Conservation (phyloP, 2,329 filamentous ascomycete genomes). For the Davidsoniella virescens region DNA sequence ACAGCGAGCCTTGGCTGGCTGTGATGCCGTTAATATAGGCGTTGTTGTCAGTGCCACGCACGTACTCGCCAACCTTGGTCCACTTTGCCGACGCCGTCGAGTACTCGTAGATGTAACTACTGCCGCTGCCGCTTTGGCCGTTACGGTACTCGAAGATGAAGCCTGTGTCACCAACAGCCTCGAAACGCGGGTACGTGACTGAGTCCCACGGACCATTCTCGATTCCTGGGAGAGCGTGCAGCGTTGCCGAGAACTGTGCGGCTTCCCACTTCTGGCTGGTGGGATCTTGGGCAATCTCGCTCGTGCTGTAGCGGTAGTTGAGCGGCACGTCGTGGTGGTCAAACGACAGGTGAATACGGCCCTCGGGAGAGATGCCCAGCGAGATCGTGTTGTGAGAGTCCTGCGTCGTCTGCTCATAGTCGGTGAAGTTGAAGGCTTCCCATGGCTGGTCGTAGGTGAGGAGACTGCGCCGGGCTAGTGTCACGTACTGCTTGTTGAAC, state of each 20-base stretch:
- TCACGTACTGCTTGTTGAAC: constrained; percentile 14
- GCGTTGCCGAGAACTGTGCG: constrained; percentile 12
- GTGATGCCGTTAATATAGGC: constrained; percentile 16
- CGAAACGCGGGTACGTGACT: constrained; percentile 15
- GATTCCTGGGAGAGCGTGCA: constrained; percentile 13
- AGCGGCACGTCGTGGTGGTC: constrained; percentile 16
- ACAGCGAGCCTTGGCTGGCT: constrained; percentile 10
- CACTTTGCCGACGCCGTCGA: constrained; percentile 8
- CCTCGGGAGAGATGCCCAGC: constrained; percentile 15
- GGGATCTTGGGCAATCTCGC: constrained; percentile 11
- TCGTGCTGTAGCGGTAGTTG: constrained; percentile 15
- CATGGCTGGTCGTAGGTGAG: constrained; percentile 11
- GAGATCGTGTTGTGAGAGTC: constrained; percentile 16
- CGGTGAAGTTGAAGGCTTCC: constrained; percentile 15
- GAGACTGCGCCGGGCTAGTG: constrained; percentile 13
- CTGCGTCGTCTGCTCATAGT: constrained; percentile 15
- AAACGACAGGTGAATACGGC: constrained; percentile 15
- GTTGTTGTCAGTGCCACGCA: constrained; percentile 14
- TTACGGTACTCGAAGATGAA: constrained; percentile 15
- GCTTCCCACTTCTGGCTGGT: constrained; percentile 11
- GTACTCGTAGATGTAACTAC: constrained; percentile 15
- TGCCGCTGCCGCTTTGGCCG: constrained; percentile 14
- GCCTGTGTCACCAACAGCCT: constrained; percentile 11
- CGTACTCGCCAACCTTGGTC: constrained; percentile 13
- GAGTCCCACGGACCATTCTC: constrained; percentile 12